These are phyloP conservation scores for Zymoseptoria passerinii DNA, from an alignment of 2,329 filamentous ascomycete species.

Conservation along the genomic window DNA sequence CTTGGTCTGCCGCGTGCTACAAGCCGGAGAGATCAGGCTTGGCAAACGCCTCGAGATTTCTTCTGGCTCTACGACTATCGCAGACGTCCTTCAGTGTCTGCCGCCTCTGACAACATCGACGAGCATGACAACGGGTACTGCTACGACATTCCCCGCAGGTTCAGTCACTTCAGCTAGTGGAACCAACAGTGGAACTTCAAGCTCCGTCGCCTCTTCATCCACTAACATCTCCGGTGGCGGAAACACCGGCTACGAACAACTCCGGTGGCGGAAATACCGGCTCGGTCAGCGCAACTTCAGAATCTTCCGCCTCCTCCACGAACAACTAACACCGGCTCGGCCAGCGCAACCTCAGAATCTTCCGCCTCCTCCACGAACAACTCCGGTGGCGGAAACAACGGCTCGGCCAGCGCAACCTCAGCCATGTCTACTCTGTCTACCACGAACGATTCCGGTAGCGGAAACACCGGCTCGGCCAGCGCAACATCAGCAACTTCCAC, in stretches of 20 bases:
- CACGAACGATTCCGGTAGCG: not conserved
- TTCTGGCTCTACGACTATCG: not conserved
- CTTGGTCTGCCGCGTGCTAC: not conserved
- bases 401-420: not conserved
- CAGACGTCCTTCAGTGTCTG: not conserved
- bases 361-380: not conserved
- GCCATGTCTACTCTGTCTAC: not conserved
- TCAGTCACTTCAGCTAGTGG: not conserved
- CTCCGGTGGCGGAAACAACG: not conserved
- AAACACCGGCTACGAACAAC: no score
- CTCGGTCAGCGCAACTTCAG: not conserved
- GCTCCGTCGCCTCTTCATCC: not conserved
- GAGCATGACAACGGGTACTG: not conserved
- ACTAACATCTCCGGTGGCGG: not conserved
- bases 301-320: no score
- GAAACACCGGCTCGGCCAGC: not conserved
- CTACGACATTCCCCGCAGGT: not conserved
- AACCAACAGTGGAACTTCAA: not conserved
- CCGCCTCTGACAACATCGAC: not conserved
- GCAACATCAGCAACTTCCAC: no score
- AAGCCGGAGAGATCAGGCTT: not conserved
- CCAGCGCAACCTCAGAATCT: no score
- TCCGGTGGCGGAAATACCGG: not conserved
- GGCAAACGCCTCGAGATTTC: not conserved
- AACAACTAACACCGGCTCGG: no score